Evolutionary conservation across 805 yeast species (phyloP).

Genomic region (Tanozyma kutaoensis): DNA sequence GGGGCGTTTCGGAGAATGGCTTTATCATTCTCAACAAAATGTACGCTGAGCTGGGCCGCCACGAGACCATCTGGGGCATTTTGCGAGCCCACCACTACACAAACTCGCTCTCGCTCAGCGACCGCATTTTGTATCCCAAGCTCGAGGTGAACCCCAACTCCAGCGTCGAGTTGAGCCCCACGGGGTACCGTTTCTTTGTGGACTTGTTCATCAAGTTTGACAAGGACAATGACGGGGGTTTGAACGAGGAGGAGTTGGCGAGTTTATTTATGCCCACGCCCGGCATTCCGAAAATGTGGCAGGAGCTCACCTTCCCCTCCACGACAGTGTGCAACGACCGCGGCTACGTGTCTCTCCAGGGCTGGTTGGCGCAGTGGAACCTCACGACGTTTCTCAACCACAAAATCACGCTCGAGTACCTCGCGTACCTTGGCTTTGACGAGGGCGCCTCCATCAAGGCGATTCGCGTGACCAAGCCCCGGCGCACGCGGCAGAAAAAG

Average conservation of each 20-base stretch:
- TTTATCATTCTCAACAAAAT: constrained; percentile 66
- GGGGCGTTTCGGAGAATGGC: constrained; percentile 61
- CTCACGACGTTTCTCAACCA: constrained; percentile 86
- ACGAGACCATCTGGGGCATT: constrained; percentile 96
- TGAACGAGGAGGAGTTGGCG: constrained; percentile 58
- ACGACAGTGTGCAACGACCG: constrained; percentile 84
- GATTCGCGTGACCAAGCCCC: constrained; percentile 68
- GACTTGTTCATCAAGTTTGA: constrained; percentile 83
- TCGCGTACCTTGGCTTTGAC: constrained; percentile 86
- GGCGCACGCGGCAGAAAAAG: constrained; percentile 59
- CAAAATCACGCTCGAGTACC: constrained; percentile 71
- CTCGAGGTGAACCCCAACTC: constrained; percentile 62
- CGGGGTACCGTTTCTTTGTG: constrained; percentile 84
- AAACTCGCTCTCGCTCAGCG: constrained; percentile 76
- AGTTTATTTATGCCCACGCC: constrained; percentile 81
- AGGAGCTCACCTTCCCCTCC: constrained; percentile 70
- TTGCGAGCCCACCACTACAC: constrained; percentile 82
- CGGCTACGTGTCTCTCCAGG: constrained; percentile 85
- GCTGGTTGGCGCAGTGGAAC: constrained; percentile 99
- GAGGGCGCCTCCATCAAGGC: constrained; percentile 28
- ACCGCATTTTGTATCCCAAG: constrained; percentile 65
- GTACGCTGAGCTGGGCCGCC: constrained; percentile 85
- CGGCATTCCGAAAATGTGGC: constrained; percentile 83
- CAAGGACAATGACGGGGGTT: constrained; percentile 93
- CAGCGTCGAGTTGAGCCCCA: constrained; percentile 84